These are phyloP conservation scores for Globisporangium cylindrosporum DNA, from an alignment of 352 stramenopile species.

Conservation along the genomic window DNA sequence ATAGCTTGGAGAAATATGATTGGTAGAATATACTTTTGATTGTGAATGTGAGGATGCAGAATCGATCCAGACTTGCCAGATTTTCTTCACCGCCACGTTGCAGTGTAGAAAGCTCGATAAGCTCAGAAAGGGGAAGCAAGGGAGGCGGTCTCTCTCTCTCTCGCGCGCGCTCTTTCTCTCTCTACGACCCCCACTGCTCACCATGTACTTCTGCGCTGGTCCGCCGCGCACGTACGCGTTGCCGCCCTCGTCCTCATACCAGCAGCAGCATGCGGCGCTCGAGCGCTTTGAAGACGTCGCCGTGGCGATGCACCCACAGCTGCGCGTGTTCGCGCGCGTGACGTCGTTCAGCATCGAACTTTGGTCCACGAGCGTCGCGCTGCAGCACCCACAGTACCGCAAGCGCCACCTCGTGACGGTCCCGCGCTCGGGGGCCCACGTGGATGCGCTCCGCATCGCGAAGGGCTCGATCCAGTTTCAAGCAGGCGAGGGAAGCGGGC, in stretches of 20 bases:
- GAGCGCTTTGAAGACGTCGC: constrained; percentile 45
- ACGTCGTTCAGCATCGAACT: constrained; percentile 39
- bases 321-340: constrained; percentile 58
- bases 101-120: neutral
- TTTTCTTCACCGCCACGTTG: constrained; percentile 1
- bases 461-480: neutral
- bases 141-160: neutral
- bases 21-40: neutral
- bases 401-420: constrained; percentile 41
- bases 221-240: constrained; percentile 61
- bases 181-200: neutral
- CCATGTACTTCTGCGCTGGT: constrained; percentile 74
- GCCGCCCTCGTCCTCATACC: neutral
- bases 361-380: constrained; percentile 34
- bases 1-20: neutral
- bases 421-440: constrained; percentile 25
- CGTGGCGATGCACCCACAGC: constrained; percentile 48
- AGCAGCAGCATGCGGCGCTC: neutral
- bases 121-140: neutral
- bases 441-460: constrained; percentile 12
- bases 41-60: neutral
- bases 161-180: neutral
- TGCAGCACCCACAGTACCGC: constrained; percentile 24
- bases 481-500: neutral
- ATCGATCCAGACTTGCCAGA: neutral